Evolutionary conservation across 257 asterid genomes (phyloP).

Genomic region (Solanum verrucosum): DNA sequence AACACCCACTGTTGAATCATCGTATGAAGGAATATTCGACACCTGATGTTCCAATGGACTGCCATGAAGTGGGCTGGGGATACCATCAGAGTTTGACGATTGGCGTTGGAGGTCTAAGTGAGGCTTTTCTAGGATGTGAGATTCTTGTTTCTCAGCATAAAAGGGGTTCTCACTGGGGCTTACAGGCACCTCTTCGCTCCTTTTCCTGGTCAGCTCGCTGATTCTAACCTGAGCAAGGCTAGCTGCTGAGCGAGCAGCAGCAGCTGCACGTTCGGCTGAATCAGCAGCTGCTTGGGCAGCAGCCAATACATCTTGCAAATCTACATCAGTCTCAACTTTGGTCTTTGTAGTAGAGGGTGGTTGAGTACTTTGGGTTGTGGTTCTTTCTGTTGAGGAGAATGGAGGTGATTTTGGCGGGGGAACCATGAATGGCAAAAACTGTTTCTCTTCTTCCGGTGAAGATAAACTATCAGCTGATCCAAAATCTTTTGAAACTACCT

Average conservation of each 20-base stretch:
- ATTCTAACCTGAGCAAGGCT: conserved; percentile 70
- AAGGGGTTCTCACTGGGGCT: conserved; percentile 38
- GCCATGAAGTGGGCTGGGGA: conserved; percentile 10
- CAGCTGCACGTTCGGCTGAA: conserved; percentile 83
- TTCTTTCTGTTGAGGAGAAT: conserved; percentile 11
- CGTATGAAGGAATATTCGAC: conserved; percentile 11
- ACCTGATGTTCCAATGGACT: background rate
- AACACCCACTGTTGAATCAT: conserved; percentile 11
- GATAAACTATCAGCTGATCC: background rate
- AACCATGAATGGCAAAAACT: conserved; percentile 15
- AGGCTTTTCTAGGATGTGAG: conserved; percentile 11
- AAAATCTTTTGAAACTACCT: background rate
- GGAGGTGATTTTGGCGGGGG: conserved; percentile 46
- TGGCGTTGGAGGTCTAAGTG: conserved; percentile 19
- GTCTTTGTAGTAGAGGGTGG: conserved; percentile 20
- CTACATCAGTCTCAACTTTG: conserved; percentile 23
- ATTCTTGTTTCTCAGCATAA: conserved; percentile 21
- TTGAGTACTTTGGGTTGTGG: background rate
- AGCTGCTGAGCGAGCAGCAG: conserved; percentile 94
- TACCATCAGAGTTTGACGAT: conserved; percentile 19
- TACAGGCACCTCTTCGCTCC: conserved; percentile 20
- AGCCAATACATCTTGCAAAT: conserved; percentile 73
- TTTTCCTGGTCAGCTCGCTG: conserved; percentile 50
- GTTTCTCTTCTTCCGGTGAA: conserved; percentile 2
- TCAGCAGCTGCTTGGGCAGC: conserved; percentile 93